These are phyloP conservation scores for Chenopodium formosanum DNA, from an alignment of 148 eudicot species.

Conservation along the genomic window DNA sequence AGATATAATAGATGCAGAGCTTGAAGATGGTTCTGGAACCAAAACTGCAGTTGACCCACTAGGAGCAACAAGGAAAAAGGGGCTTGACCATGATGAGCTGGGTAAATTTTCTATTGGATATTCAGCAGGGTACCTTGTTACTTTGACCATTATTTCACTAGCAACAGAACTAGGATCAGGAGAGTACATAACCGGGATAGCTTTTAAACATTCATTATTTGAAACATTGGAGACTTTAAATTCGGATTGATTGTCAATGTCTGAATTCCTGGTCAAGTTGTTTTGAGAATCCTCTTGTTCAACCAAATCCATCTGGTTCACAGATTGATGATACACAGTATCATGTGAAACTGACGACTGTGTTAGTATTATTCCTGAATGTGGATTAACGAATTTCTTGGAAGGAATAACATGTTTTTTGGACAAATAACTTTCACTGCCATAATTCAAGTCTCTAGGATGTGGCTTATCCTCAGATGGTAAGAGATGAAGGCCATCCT, in stretches of 20 bases:
- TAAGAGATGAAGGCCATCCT: constrained; percentile 73
- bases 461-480: constrained; percentile 38
- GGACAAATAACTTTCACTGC: constrained; percentile 23
- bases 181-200: constrained; percentile 73
- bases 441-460: constrained; percentile 31
- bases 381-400: constrained; percentile 24
- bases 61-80: constrained; percentile 88
- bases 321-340: constrained; percentile 24
- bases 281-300: constrained; percentile 24
- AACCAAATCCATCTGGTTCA: constrained; percentile 27
- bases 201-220: constrained; percentile 40
- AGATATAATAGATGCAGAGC: constrained; percentile 66
- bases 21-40: constrained; percentile 66
- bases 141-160: constrained; percentile 62
- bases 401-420: constrained; percentile 37
- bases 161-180: constrained; percentile 67
- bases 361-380: constrained; percentile 22
- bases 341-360: constrained; percentile 34
- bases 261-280: constrained; percentile 14
- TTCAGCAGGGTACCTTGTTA: constrained; percentile 56
- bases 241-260: constrained; percentile 41
- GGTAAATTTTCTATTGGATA: constrained; percentile 34
- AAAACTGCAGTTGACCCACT: constrained; percentile 80
- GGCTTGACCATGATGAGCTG: constrained; percentile 68
- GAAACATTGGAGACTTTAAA: constrained; percentile 26